Evolutionary conservation across 495 filamentous ascomycete genomes (phyloP), one percentile per base, ranked within the genome.

Genomic region (Cetradonia linearis): DNA sequence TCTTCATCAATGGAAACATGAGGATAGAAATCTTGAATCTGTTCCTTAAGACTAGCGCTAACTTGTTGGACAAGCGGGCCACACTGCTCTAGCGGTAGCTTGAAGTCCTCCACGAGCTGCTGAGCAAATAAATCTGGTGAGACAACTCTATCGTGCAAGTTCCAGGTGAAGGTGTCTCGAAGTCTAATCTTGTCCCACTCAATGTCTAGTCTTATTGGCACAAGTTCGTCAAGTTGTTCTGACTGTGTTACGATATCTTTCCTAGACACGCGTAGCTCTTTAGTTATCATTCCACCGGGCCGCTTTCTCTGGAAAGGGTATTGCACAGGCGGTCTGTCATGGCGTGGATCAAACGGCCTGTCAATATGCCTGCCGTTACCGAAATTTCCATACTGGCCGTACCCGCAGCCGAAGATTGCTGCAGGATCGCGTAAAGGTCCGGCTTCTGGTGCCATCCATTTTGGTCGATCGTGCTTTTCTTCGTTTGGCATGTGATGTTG

Each of bases 81-180:
- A 18, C 74, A 77, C 36, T 84, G 77, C 59, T 88, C 83, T 13
- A 81, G 69, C 1, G 90, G 84, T 16, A 98, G 77, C 27, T 85
- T 84, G 69, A 98, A 83, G 70, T 98, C 93, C 70, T 98, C 93
- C 11, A 96, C 83, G 20, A 97, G 76, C 71, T 92, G 87, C 61
- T 88, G 81, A 1, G 91, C 89, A 71, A 97, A 96, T 27, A 89
- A 60, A 20, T 93, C 88, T 36, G 84, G 79, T 16, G 81, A 78
- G 6, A 93, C 80, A 27, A 90, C 81, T 54, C 89, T 82, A 67
- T 98, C 93, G 69, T 96, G 89, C 55, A 98, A 82, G 70, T 97
- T 98, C 89, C 91, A 98, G 23, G 93, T 98, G 67, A 98, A 96
- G 10, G 93, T 98, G 72, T 98, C 93, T 67, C 93, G 85, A 62